Evolutionary conservation across 2,329 filamentous ascomycete species (phyloP).

Genomic region (Aspergillus novoparasiticus): DNA sequence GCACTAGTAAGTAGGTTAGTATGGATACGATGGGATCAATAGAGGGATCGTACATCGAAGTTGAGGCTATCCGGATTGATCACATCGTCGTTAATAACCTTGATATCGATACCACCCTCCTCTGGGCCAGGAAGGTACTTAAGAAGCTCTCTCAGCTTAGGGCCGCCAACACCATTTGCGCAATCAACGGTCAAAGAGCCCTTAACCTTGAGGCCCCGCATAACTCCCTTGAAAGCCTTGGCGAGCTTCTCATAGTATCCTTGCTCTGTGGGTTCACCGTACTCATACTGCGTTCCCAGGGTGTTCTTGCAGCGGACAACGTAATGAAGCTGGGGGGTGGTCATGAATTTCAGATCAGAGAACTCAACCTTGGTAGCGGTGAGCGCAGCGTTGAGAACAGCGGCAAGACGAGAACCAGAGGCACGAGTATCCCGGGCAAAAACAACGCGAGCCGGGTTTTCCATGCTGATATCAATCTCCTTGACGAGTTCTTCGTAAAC

Average conservation of each 20-base stretch:
- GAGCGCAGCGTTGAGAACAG: slow-evolving; percentile 77
- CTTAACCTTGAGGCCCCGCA: slow-evolving; percentile 73
- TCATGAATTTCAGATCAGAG: slow-evolving; percentile 86
- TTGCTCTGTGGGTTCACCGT: slow-evolving; percentile 83
- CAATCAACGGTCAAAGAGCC: slow-evolving; percentile 86
- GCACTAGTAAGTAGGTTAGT: slow-evolving; percentile 57
- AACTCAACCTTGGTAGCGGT: slow-evolving; percentile 73
- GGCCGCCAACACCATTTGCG: slow-evolving; percentile 93
- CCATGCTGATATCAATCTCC: slow-evolving; percentile 73
- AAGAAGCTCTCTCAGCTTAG: slow-evolving; percentile 82
- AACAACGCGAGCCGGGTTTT: slow-evolving; percentile 74
- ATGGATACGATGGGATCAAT: slow-evolving; percentile 27
- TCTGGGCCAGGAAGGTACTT: slow-evolving; percentile 73
- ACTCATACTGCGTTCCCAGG: slow-evolving; percentile 79
- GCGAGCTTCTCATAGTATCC: slow-evolving; percentile 95
- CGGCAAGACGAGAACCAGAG: slow-evolving; percentile 81
- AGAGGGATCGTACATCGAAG: slow-evolving; percentile 68
- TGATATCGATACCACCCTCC: slow-evolving; percentile 74
- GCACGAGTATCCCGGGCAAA: slow-evolving; percentile 92
- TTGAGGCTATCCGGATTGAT: slow-evolving; percentile 88
- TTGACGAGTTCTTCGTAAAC: slow-evolving; percentile 76
- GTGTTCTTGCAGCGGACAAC: slow-evolving; percentile 94
- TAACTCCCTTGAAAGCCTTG: slow-evolving; percentile 79
- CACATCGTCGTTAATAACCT: slow-evolving; percentile 90
- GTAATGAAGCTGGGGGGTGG: slow-evolving; percentile 98